phyloP scores from a whole-genome alignment of 495 filamentous ascomycete genomes.

The Extremus antarcticus region DNA sequence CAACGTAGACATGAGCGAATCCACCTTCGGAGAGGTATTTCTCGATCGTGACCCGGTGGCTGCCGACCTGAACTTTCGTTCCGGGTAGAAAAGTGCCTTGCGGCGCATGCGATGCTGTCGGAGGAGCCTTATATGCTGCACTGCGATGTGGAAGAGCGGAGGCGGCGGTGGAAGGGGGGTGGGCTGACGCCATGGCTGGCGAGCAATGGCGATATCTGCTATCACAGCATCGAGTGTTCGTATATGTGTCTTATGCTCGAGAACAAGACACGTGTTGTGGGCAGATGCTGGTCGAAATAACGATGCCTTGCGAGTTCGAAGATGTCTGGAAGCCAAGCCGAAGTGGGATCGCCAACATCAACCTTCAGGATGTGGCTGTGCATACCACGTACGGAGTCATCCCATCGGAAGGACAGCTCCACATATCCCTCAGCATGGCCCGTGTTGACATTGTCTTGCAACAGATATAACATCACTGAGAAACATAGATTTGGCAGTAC shows the following conservation, averaged over 20 bases:
- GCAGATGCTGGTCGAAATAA: not conserved
- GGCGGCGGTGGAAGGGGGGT: slow-evolving; percentile 19
- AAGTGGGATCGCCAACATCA: too few relatives aligned
- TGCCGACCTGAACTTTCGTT: slow-evolving; percentile 91
- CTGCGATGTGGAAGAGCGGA: slow-evolving; percentile 20
- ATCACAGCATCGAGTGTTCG: not conserved
- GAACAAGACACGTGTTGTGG: not conserved
- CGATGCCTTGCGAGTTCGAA: not conserved
- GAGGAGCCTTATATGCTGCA: slow-evolving; percentile 17
- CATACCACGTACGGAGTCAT: too few relatives aligned
- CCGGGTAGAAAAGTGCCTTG: slow-evolving; percentile 84
- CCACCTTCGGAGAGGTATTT: slow-evolving; percentile 97
- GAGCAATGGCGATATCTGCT: not conserved
- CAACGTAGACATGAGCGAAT: slow-evolving; percentile 96
- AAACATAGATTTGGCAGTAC: too few relatives aligned
- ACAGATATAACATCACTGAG: too few relatives aligned
- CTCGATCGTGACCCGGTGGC: slow-evolving; percentile 88
- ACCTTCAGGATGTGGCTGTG: not conserved
- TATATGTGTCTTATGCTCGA: not conserved
- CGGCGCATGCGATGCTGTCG: slow-evolving; percentile 47
- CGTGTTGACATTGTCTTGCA: too few relatives aligned
- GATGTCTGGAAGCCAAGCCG: not conserved
- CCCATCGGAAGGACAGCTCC: too few relatives aligned
- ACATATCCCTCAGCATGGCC: too few relatives aligned
- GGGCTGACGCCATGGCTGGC: slow-evolving; percentile 22